phyloP scores from a whole-genome alignment of 1,139 yeast genomes.

The Taphrina betulina region DNA sequence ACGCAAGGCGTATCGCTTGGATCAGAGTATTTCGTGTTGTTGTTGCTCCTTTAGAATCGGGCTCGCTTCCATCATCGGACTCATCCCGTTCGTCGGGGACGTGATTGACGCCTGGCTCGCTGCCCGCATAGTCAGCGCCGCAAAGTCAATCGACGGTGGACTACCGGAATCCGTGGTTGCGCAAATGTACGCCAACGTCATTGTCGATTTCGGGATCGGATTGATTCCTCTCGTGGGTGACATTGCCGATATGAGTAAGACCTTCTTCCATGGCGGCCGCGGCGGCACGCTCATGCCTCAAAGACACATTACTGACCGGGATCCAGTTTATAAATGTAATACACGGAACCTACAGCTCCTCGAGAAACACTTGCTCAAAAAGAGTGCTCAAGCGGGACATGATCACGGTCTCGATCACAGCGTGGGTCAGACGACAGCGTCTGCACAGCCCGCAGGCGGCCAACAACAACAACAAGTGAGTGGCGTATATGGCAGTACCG shows the following conservation, averaged over 20 bases:
- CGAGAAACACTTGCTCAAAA: constrained; percentile 52
- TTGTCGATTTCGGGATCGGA: constrained; percentile 68
- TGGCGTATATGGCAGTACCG: not conserved
- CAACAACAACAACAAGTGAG: not conserved
- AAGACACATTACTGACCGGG: constrained; percentile 38
- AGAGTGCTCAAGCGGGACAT: constrained; percentile 7
- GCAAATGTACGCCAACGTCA: constrained; percentile 61
- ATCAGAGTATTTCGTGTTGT: constrained; percentile 22
- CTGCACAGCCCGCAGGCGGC: not conserved
- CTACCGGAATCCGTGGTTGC: constrained; percentile 54
- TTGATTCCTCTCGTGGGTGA: constrained; percentile 73
- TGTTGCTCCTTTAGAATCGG: constrained; percentile 42
- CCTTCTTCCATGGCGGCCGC: too few species aligned
- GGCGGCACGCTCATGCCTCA: not conserved
- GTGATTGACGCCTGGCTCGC: constrained; percentile 55
- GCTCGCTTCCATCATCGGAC: constrained; percentile 71
- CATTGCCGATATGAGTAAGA: constrained; percentile 45
- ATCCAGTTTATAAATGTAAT: constrained; percentile 69
- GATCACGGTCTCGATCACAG: not conserved
- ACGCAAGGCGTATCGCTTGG: constrained; percentile 30
- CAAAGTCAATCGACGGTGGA: constrained; percentile 51
- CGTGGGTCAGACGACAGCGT: too few species aligned
- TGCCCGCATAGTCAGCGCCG: constrained; percentile 51
- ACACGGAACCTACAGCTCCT: constrained; percentile 66
- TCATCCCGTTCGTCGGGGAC: constrained; percentile 69